Evolutionary conservation across 2,329 filamentous ascomycete species (phyloP).

Genomic region (Aureobasidium sp.): DNA sequence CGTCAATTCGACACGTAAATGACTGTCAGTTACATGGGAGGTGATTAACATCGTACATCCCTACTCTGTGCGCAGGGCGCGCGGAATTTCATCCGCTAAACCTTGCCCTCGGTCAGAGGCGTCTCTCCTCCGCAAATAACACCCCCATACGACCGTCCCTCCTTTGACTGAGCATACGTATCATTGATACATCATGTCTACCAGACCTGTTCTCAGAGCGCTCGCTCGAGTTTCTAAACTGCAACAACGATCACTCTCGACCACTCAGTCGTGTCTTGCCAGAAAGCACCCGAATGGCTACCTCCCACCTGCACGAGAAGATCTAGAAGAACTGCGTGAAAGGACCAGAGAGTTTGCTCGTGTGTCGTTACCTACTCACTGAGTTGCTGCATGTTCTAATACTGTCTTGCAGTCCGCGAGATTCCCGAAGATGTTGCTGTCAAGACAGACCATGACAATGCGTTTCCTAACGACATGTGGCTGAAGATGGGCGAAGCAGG

Average conservation of each 20-base stretch:
- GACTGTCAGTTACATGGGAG: too few species aligned
- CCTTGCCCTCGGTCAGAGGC: background rate
- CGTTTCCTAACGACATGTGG: conserved; percentile 89
- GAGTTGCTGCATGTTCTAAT: background rate
- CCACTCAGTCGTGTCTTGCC: conserved; percentile 41
- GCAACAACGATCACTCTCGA: background rate
- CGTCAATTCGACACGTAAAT: too few species aligned
- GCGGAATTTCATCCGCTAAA: background rate
- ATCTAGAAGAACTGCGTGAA: conserved; percentile 73
- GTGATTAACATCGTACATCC: too few species aligned
- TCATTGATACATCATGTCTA: background rate
- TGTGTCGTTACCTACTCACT: conserved; percentile 21
- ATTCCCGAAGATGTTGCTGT: conserved; percentile 77
- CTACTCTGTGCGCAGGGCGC: too few species aligned
- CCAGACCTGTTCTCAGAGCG: background rate
- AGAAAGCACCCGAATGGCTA: conserved; percentile 63
- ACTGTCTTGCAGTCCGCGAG: conserved; percentile 54
- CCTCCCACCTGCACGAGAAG: conserved; percentile 58
- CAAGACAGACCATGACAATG: conserved; percentile 75
- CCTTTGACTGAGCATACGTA: background rate
- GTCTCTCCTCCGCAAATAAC: background rate
- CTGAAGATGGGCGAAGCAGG: conserved; percentile 82
- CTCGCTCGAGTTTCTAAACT: background rate
- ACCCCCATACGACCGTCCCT: background rate
- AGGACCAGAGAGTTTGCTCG: conserved; percentile 79